Conservation (phyloP, 2,329 filamentous ascomycete species). For the Decorospora gaudefroyi region DNA sequence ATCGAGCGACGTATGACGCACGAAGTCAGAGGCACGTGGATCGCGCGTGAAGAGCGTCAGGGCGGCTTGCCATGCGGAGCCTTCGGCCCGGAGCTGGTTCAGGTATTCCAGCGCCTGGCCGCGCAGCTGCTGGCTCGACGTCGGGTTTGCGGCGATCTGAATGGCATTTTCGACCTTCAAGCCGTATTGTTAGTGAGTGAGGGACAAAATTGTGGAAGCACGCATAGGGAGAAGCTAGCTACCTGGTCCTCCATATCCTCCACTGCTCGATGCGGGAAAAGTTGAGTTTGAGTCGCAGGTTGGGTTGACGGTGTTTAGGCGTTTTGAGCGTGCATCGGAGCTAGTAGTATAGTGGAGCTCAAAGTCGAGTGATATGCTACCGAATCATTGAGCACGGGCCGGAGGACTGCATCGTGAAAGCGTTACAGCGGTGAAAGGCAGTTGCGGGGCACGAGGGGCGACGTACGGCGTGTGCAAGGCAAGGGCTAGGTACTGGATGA, state of each 20-base stretch:
- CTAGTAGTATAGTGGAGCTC: constrained; percentile 19
- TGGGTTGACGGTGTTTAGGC: constrained; percentile 17
- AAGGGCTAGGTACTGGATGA: constrained; percentile 18
- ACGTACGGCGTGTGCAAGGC: constrained; percentile 30
- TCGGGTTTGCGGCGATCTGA: constrained; percentile 85
- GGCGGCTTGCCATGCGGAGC: constrained; percentile 88
- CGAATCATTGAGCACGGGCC: constrained; percentile 39
- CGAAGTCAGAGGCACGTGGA: constrained; percentile 77
- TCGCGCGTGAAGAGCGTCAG: constrained; percentile 80
- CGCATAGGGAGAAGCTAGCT: constrained; percentile 11
- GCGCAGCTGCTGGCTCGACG: constrained; percentile 69
- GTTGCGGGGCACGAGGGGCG: constrained; percentile 37
- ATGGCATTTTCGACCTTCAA: constrained; percentile 88
- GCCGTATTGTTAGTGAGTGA: constrained; percentile 1
- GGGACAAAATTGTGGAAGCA: not conserved
- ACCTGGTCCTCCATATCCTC: constrained; percentile 49
- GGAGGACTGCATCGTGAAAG: constrained; percentile 42
- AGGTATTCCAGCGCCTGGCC: constrained; percentile 86
- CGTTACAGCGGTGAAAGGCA: constrained; percentile 44
- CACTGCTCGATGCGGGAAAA: constrained; percentile 30
- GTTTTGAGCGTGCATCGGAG: constrained; percentile 27
- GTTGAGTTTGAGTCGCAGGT: constrained; percentile 25
- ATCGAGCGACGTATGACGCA: constrained; percentile 87
- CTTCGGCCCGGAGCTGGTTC: constrained; percentile 76
- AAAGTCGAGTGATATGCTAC: constrained; percentile 37